A percentile compares a stretch with the other conserved stretches of the same genome.
These are phyloP conservation scores for Euphorbia pulcherrima DNA, from an alignment of 345 rosid species.

Conservation along the genomic window DNA sequence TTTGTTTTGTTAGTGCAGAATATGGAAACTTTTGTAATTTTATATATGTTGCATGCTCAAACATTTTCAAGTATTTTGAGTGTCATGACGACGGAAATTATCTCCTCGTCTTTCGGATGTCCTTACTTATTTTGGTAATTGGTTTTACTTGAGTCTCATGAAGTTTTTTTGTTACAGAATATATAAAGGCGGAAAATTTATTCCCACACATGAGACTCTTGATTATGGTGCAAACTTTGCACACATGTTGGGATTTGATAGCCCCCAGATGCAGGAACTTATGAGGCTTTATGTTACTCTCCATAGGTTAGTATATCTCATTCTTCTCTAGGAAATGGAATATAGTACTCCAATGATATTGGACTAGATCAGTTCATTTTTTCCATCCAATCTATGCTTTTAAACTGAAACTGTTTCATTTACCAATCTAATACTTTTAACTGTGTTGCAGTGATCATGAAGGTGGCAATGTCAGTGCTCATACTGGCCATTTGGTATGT, in stretches of 20 bases:
- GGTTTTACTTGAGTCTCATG: neutral
- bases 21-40: neutral
- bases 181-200: conserved; percentile 70
- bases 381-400: neutral
- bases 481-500: conserved; percentile 94
- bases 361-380: neutral
- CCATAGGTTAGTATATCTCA: conserved; percentile 56
- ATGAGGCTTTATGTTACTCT: conserved; percentile 97
- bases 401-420: neutral
- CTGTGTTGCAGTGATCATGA: conserved; percentile 78
- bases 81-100: neutral
- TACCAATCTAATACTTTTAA: neutral
- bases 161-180: conserved; percentile 37
- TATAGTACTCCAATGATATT: neutral
- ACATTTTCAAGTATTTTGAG: neutral
- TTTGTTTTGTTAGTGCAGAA: neutral
- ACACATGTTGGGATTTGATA: conserved; percentile 87
- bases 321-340: conserved; percentile 9
- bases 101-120: neutral
- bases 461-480: conserved; percentile 99
- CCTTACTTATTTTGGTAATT: neutral
- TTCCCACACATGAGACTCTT: conserved; percentile 63
- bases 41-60: neutral
- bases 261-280: conserved; percentile 81
- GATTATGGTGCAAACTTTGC: conserved; percentile 94